Conservation (phyloP, 768 basidiomycete genomes). For the Sutorius australiensis region DNA sequence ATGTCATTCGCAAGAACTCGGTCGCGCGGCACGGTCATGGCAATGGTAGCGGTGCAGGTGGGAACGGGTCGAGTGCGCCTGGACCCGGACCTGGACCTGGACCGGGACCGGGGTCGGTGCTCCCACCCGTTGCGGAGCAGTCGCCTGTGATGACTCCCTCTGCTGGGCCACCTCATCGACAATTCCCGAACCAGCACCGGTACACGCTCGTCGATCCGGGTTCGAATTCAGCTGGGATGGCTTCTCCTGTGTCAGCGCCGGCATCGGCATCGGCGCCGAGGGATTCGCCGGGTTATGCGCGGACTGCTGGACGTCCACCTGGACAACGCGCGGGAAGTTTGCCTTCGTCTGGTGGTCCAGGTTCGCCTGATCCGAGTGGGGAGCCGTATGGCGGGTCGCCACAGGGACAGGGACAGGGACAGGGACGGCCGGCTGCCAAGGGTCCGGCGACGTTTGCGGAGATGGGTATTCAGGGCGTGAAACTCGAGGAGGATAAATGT, state of each 20-base stretch:
- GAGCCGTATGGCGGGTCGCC: no score
- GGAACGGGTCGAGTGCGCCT: no score
- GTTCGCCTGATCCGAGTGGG: no score
- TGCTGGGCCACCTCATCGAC: conserved; percentile 8
- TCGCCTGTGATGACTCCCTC: conserved; percentile 2
- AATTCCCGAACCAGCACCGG: conserved; percentile 38
- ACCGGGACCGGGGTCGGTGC: not conserved
- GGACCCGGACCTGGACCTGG: conserved; percentile 10
- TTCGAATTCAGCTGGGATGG: conserved; percentile 5
- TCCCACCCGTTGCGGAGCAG: conserved; percentile 18
- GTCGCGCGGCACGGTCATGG: conserved; percentile 14
- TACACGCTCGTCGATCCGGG: conserved; percentile 48
- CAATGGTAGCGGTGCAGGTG: no score
- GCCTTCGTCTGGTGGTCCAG: conserved; percentile 1
- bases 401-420: no score
- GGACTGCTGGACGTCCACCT: conserved; percentile 32
- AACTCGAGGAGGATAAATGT: conserved; percentile 80
- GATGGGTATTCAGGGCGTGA: conserved; percentile 84
- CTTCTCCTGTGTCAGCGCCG: no score
- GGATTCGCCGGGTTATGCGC: conserved; percentile 25
- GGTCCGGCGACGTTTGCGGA: conserved; percentile 84
- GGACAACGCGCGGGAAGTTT: conserved; percentile 25
- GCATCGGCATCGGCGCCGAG: no score
- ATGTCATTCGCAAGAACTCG: conserved; percentile 53
- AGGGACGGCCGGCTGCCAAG: conserved; percentile 13